These are phyloP conservation scores for Suillus placidus DNA, from an alignment of 768 basidiomycete species.

Conservation along the genomic window DNA sequence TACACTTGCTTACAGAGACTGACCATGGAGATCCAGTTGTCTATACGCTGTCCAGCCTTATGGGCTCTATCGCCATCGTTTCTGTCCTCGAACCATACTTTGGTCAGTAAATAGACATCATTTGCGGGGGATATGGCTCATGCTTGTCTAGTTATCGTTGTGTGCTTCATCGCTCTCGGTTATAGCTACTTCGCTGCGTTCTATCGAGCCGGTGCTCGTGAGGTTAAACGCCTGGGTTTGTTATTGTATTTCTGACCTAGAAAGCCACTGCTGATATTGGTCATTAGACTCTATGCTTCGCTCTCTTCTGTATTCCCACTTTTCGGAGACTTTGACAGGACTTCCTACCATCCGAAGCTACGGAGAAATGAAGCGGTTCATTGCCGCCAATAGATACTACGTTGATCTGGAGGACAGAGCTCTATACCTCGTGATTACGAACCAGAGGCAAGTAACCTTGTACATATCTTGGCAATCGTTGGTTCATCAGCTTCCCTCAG, in stretches of 20 bases:
- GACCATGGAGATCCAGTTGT: slow-evolving; percentile 39
- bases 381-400: slow-evolving; percentile 62
- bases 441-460: slow-evolving; percentile 51
- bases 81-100: slow-evolving; percentile 63
- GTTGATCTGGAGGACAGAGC: slow-evolving; percentile 82
- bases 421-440: slow-evolving; percentile 62
- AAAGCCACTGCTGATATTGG: neutral
- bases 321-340: slow-evolving; percentile 76
- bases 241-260: neutral
- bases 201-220: slow-evolving; percentile 71
- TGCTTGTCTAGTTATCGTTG: slow-evolving; percentile 49
- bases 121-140: neutral
- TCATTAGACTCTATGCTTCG: slow-evolving; percentile 68
- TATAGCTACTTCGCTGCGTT: slow-evolving; percentile 70
- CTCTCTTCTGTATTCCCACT: slow-evolving; percentile 74
- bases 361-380: slow-evolving; percentile 62
- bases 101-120: slow-evolving; percentile 39
- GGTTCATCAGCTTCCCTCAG: slow-evolving; percentile 26
- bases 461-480: slow-evolving; percentile 1
- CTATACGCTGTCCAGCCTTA: slow-evolving; percentile 52
- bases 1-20: neutral
- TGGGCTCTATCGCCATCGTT: slow-evolving; percentile 57
- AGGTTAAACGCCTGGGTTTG: slow-evolving; percentile 61
- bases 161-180: slow-evolving; percentile 51
- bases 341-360: slow-evolving; percentile 75